These are phyloP conservation scores for Paxillus rubicundulus DNA, from an alignment of 768 basidiomycete species.

Conservation along the genomic window DNA sequence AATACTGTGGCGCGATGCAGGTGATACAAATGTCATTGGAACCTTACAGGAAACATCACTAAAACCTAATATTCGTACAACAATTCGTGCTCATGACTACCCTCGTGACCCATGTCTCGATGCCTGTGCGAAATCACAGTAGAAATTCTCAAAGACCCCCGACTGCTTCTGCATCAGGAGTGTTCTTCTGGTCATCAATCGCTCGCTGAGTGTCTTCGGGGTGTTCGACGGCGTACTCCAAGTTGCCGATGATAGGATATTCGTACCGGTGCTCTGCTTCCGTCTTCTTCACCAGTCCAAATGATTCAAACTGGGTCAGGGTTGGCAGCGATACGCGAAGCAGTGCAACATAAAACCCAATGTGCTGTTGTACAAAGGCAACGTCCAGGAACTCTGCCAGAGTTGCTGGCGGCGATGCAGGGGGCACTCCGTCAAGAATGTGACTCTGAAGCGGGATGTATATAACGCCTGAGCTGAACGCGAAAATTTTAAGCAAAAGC, in stretches of 20 bases:
- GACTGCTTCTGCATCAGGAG: not conserved
- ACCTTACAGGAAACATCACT: no score
- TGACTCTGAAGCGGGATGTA: slow-evolving; percentile 10
- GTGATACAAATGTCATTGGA: no score
- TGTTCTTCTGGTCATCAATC: not conserved
- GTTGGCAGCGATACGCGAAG: not conserved
- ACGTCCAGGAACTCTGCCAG: not conserved
- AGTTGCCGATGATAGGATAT: slow-evolving; percentile 4
- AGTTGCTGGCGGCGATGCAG: not conserved
- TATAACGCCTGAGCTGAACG: not conserved
- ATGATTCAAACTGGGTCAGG: not conserved
- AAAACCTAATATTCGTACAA: no score
- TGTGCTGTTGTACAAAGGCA: not conserved
- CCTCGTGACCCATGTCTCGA: no score
- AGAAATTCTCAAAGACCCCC: not conserved
- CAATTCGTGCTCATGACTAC: no score
- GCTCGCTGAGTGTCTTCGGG: slow-evolving; percentile 2
- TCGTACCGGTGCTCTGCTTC: not conserved
- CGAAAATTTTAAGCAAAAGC: not conserved
- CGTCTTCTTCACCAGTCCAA: not conserved
- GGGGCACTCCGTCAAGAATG: not conserved
- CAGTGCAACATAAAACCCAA: not conserved
- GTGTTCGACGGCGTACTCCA: slow-evolving; percentile 15
- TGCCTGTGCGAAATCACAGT: no score
- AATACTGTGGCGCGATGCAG: no score